Evolutionary conservation across 148 eudicot genomes (phyloP).

Genomic region (Amaranthus palmeri): DNA sequence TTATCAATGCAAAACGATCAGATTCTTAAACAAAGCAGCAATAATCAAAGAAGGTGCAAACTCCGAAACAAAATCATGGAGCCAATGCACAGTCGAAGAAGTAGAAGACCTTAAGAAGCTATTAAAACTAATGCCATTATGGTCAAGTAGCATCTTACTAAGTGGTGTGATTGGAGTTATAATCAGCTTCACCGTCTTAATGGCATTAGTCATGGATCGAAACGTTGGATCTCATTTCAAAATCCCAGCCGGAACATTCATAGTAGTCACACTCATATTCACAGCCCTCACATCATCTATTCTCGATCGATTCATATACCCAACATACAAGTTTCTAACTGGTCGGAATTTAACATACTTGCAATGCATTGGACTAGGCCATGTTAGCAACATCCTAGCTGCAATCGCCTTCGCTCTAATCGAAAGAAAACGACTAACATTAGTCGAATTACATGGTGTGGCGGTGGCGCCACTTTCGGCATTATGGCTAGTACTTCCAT

Average conservation of each 20-base stretch:
- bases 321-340: slow-evolving; percentile 31
- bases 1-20: not conserved
- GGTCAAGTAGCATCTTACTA: slow-evolving; percentile 47
- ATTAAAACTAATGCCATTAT: slow-evolving; percentile 48
- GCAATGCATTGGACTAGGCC: slow-evolving; percentile 38
- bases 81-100: slow-evolving; percentile 44
- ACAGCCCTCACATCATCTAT: slow-evolving; percentile 33
- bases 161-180: slow-evolving; percentile 47
- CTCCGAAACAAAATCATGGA: slow-evolving; percentile 34
- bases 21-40: slow-evolving; percentile 50
- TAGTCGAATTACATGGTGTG: not conserved
- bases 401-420: slow-evolving; percentile 38
- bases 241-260: slow-evolving; percentile 35
- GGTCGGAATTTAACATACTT: slow-evolving; percentile 23
- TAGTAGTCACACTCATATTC: slow-evolving; percentile 31
- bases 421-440: slow-evolving; percentile 37
- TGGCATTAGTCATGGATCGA: slow-evolving; percentile 56
- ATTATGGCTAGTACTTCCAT: slow-evolving; percentile 26
- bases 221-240: slow-evolving; percentile 29
- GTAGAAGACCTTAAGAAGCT: slow-evolving; percentile 49
- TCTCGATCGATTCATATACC: slow-evolving; percentile 31
- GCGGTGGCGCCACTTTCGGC: slow-evolving; percentile 29
- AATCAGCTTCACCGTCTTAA: slow-evolving; percentile 44
- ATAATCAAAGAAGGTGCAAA: slow-evolving; percentile 1
- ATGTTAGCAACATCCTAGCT: slow-evolving; percentile 31